Conservation (phyloP, 441 rosid species). For the Isatis lusitanica region DNA sequence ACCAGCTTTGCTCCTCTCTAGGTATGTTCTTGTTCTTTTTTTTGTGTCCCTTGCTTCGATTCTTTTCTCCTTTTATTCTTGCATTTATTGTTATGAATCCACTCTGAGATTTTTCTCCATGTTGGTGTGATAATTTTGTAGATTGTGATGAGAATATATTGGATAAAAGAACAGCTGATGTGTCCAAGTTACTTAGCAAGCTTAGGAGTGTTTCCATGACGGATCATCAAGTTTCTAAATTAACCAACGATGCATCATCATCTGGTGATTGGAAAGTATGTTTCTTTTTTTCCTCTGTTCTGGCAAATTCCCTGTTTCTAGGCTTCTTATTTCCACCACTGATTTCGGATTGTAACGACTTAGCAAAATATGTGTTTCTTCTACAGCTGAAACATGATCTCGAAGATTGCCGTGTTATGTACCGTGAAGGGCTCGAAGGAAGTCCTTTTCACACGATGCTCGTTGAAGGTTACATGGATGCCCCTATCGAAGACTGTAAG, state of each 20-base stretch:
- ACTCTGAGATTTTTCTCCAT: conserved; percentile 12
- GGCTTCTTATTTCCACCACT: not conserved
- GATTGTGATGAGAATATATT: conserved; percentile 53
- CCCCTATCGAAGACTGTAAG: conserved; percentile 82
- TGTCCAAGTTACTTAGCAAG: conserved; percentile 69
- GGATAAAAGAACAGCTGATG: conserved; percentile 58
- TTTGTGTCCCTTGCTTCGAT: too few relatives aligned
- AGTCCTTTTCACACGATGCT: conserved; percentile 85
- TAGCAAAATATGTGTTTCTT: conserved; percentile 7
- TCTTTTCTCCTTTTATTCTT: not conserved
- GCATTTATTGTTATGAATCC: not conserved
- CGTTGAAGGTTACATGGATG: conserved; percentile 95
- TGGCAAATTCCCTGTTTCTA: not conserved
- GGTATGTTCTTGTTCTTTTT: conserved; percentile 34
- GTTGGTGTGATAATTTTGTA: conserved; percentile 38
- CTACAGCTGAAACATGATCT: conserved; percentile 78
- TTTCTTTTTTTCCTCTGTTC: not conserved
- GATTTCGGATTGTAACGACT: conserved; percentile 7
- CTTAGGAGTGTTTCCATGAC: conserved; percentile 69
- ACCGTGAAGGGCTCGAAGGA: conserved; percentile 87
- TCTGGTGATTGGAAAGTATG: conserved; percentile 88
- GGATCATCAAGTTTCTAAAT: conserved; percentile 41
- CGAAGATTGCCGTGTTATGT: conserved; percentile 94
- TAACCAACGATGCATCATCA: conserved; percentile 39
- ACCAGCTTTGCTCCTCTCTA: conserved; percentile 58